Conservation (phyloP, 805 yeast species). For the Teunomyces atbi region DNA sequence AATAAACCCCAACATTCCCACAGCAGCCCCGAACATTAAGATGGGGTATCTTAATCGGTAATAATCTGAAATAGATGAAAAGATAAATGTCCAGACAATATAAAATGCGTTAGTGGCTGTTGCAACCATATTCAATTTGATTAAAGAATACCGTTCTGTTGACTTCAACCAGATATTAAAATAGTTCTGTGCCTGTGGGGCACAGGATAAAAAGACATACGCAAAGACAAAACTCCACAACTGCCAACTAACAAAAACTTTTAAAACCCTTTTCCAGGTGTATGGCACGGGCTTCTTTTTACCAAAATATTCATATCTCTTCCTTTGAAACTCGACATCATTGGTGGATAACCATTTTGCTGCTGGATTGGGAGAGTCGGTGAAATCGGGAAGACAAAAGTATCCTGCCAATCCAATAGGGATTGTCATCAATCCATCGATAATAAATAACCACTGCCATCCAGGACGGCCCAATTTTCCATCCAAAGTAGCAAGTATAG, state of each 20-base stretch:
- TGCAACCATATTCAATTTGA: constrained; percentile 3
- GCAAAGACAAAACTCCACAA: constrained; percentile 5
- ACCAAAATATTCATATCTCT: constrained; percentile 3
- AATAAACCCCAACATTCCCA: background rate
- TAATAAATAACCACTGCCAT: constrained; percentile 48
- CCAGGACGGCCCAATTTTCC: constrained; percentile 40
- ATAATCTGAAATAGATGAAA: constrained; percentile 1
- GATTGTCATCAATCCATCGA: constrained; percentile 31
- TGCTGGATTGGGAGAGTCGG: constrained; percentile 10
- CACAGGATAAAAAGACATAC: constrained; percentile 1
- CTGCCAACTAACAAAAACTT: constrained; percentile 1
- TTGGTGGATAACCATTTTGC: constrained; percentile 8
- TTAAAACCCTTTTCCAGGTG: background rate
- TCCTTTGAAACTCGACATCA: constrained; percentile 5
- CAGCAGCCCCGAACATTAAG: constrained; percentile 1
- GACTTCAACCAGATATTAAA: constrained; percentile 3
- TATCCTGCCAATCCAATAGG: constrained; percentile 38
- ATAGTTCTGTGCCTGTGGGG: background rate
- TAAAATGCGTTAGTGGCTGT: constrained; percentile 2
- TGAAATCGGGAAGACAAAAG: constrained; percentile 47
- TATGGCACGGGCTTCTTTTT: background rate
- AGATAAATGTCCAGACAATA: constrained; percentile 2
- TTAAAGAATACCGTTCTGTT: background rate
- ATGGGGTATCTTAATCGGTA: background rate
- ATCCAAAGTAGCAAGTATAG: constrained; percentile 23